Evolutionary conservation across 2,329 filamentous ascomycete species (phyloP).

Genomic region (Clonostachys sp.): DNA sequence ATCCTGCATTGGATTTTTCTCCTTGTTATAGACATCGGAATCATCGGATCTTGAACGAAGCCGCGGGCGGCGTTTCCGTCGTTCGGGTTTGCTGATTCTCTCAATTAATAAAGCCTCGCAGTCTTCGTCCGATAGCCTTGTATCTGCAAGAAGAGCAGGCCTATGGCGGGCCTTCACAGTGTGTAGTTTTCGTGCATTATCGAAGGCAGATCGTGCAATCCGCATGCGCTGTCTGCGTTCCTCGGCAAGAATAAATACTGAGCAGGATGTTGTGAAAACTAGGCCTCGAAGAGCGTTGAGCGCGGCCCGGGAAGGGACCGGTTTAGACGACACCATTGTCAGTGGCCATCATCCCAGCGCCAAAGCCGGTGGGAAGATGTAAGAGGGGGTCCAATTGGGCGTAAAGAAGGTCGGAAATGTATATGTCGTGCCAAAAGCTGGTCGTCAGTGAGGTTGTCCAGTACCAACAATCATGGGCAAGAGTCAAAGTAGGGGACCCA

Average conservation of each 20-base stretch:
- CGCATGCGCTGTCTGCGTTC: conserved; percentile 52
- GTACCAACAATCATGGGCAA: too few relatives aligned
- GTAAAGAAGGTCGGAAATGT: too few relatives aligned
- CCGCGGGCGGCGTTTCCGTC: too few relatives aligned
- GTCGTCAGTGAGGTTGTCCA: too few relatives aligned
- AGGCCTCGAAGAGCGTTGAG: conserved; percentile 51
- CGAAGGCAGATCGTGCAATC: conserved; percentile 40
- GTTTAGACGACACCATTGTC: conserved; percentile 38
- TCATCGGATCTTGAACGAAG: too few relatives aligned
- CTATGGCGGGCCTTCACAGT: conserved; percentile 24
- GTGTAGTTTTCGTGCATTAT: conserved; percentile 48
- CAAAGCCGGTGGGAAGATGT: too few relatives aligned
- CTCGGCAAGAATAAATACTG: conserved; percentile 48
- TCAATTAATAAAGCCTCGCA: background rate
- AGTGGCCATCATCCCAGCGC: background rate
- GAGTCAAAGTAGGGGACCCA: too few relatives aligned
- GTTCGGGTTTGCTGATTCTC: too few relatives aligned
- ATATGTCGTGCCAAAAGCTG: too few relatives aligned
- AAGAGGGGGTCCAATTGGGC: too few relatives aligned
- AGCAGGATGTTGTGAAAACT: conserved; percentile 53
- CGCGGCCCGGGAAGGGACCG: conserved; percentile 49
- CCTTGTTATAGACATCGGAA: too few relatives aligned
- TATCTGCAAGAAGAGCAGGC: conserved; percentile 5
- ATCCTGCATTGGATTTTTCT: too few relatives aligned
- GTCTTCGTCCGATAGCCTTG: background rate